phyloP scores from a whole-genome alignment of 306 rosid genomes.

The Spatholobus suberectus region DNA sequence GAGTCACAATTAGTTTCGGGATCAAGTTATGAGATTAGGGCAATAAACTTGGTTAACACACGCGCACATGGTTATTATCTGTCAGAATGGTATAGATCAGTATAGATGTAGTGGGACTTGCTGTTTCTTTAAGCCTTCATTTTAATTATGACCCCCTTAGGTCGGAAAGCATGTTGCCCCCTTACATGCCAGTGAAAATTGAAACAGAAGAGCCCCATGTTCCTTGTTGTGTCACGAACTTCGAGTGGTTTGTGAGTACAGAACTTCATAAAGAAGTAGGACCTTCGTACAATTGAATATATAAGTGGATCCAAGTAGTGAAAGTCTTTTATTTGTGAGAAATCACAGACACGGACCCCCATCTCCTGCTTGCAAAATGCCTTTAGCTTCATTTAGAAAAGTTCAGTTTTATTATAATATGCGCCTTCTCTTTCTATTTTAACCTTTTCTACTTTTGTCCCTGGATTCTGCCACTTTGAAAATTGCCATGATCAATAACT shows the following conservation, averaged over 20 bases:
- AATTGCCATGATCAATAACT: constrained; percentile 11
- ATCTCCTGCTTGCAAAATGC: constrained; percentile 32
- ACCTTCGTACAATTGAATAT: constrained; percentile 18
- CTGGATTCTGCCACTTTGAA: constrained; percentile 9
- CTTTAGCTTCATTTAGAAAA: constrained; percentile 29
- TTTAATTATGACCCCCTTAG: constrained; percentile 38
- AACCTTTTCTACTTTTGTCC: constrained; percentile 13
- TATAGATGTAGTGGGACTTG: constrained; percentile 36
- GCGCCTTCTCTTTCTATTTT: constrained; percentile 6
- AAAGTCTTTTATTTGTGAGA: constrained; percentile 30
- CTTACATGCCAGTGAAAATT: constrained; percentile 38
- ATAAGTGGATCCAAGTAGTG: constrained; percentile 40
- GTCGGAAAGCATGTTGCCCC: constrained; percentile 47
- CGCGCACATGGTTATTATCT: constrained; percentile 25
- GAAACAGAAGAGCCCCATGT: constrained; percentile 43
- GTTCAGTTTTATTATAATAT: not conserved
- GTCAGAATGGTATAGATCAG: constrained; percentile 13
- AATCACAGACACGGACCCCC: constrained; percentile 33
- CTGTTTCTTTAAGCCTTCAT: constrained; percentile 44
- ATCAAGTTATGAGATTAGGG: constrained; percentile 17
- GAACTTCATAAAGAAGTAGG: constrained; percentile 46
- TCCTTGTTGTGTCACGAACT: constrained; percentile 34
- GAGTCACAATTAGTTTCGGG: constrained; percentile 21
- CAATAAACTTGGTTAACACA: constrained; percentile 11
- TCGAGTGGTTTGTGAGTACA: constrained; percentile 28